Conservation (phyloP, 1,284 basidiomycete species). For the Marasmius tenuissimus region DNA sequence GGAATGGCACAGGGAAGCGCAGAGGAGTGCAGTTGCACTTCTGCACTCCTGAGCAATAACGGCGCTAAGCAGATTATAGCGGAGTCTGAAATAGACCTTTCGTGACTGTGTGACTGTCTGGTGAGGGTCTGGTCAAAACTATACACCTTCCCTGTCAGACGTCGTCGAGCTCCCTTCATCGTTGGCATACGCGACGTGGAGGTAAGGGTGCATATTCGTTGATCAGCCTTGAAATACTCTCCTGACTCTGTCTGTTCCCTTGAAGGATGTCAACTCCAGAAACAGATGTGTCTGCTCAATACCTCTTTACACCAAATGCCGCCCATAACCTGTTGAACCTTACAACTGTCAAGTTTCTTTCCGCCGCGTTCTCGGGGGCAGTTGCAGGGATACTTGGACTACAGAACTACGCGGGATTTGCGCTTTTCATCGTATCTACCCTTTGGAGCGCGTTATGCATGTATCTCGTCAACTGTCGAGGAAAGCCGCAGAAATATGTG, state of each 20-base stretch:
- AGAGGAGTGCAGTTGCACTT: too few species aligned
- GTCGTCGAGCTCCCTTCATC: not conserved
- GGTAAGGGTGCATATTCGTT: not conserved
- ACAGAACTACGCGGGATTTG: slow-evolving; percentile 80
- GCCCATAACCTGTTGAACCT: slow-evolving; percentile 61
- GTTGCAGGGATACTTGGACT: slow-evolving; percentile 85
- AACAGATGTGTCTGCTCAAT: slow-evolving; percentile 55
- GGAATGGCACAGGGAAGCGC: too few species aligned
- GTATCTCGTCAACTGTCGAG: slow-evolving; percentile 69
- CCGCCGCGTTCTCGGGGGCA: slow-evolving; percentile 81
- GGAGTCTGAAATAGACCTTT: too few species aligned
- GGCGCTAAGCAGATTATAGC: too few species aligned
- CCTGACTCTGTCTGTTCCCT: not conserved
- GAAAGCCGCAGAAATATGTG: slow-evolving; percentile 36
- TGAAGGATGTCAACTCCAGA: slow-evolving; percentile 17
- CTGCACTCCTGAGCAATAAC: too few species aligned
- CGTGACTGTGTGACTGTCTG: too few species aligned
- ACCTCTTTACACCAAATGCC: slow-evolving; percentile 72
- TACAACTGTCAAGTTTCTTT: slow-evolving; percentile 70
- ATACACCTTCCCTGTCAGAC: too few species aligned
- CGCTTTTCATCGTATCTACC: slow-evolving; percentile 70
- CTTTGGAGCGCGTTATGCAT: slow-evolving; percentile 66
- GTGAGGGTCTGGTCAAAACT: too few species aligned
- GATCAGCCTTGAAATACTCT: not conserved
- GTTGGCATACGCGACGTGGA: not conserved